A percentile compares a stretch with the other conserved stretches of the same genome.
Conservation (phyloP, 805 yeast species). For the Nakazawaea siamensis region DNA sequence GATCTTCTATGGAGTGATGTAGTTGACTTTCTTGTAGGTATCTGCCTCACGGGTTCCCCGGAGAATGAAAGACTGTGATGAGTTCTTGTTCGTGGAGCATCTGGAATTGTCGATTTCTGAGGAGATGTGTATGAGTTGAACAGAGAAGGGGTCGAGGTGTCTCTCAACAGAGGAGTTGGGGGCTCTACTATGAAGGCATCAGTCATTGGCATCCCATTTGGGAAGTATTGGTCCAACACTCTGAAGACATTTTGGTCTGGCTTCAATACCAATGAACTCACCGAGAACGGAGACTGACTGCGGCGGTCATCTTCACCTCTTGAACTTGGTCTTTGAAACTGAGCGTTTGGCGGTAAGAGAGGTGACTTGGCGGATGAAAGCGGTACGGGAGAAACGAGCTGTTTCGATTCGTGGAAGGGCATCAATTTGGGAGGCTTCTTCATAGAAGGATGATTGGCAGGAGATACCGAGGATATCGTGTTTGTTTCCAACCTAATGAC, state of each 20-base stretch:
- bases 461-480: conserved; percentile 1
- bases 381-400: conserved; percentile 22
- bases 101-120: conserved; percentile 2
- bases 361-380: conserved; percentile 17
- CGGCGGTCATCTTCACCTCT: neutral
- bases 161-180: no score
- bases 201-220: conserved; percentile 58
- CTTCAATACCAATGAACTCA: conserved; percentile 24
- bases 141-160: no score
- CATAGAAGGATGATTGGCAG: neutral
- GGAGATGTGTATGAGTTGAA: conserved; percentile 8
- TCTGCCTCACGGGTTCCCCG: conserved; percentile 1
- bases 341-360: conserved; percentile 1
- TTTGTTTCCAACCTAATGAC: conserved; percentile 22
- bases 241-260: conserved; percentile 59
- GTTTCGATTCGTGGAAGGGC: no score
- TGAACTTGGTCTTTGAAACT: conserved; percentile 1
- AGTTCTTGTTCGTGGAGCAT: conserved; percentile 1
- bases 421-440: conserved; percentile 1
- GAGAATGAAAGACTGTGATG: conserved; percentile 6
- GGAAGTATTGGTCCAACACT: conserved; percentile 50
- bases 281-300: conserved; percentile 7
- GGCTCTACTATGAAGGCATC: conserved; percentile 60
- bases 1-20: conserved; percentile 6
- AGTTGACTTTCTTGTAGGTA: neutral